Base-by-base conservation (phyloP, 345 rosid species). In the Citrus sp. region DNA sequence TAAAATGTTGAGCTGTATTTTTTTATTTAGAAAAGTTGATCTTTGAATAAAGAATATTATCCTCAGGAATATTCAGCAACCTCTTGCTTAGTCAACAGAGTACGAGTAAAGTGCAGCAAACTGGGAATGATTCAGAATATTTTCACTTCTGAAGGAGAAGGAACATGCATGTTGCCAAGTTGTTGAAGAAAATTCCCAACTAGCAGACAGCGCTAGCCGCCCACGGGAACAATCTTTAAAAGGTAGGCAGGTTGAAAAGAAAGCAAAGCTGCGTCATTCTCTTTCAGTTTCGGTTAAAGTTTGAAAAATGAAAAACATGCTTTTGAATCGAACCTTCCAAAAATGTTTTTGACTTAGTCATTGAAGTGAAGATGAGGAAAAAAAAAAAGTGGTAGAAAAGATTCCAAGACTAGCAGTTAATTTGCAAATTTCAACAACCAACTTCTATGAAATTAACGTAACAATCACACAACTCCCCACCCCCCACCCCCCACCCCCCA, bases 61-160 rank as follows among this genome's bases (percentile, higher is more conserved):
- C 40, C 68, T 61, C 7, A 30, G 42, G 77, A 60, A 60, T 61
- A 74, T 74, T 18, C 56, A 74, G 22, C 34, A 32, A 34, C 46
- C 22, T 21, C n/a, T 46, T 75, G 46, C 61, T 49, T 28, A 25
- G 62, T 49, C 25, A 49, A 51, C 70, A 28, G n/a, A 32, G 27
- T 10, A 8, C 46, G 22, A 46, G 63, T 16, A 30, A 25, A 24
- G 32, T 49, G 70, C 32, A 22, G 19, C 59, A 21, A 69, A 27
- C 70, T 22, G 7, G 78, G 30, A 19, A 46, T 28, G 70, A 75
- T 46, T 75, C 78, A 63, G 46, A 75, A 75, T 46, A 13, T 3
- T 12, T 46, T 46, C 18, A 46, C 16, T 3, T 46, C 51, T 46
- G 18, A 12, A 46, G 14, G 14, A 42, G 51, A 46, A 46, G 51